phyloP scores from a whole-genome alignment of 495 filamentous ascomycete genomes.

The Clavariopsis aquatica region DNA sequence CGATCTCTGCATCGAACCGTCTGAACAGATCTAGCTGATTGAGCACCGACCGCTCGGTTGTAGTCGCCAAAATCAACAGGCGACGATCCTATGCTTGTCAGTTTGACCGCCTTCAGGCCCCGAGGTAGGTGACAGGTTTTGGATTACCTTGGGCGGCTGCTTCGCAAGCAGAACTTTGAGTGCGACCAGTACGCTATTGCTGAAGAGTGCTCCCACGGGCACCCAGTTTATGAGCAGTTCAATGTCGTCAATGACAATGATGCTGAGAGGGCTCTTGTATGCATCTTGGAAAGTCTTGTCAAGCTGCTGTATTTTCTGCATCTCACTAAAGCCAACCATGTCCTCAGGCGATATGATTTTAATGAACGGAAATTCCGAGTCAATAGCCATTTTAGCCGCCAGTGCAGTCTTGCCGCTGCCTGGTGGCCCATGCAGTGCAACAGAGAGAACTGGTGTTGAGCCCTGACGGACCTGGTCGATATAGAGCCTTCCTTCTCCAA shows the following conservation, averaged over 20 bases:
- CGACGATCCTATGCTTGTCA: slow-evolving; percentile 62
- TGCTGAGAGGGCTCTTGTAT: slow-evolving; percentile 85
- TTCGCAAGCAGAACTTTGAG: slow-evolving; percentile 81
- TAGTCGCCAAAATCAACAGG: slow-evolving; percentile 84
- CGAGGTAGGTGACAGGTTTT: neutral
- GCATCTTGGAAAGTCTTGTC: slow-evolving; percentile 89
- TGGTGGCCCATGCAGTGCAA: slow-evolving; percentile 81
- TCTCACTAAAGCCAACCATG: slow-evolving; percentile 81
- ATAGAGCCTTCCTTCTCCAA: slow-evolving; percentile 75
- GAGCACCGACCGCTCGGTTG: slow-evolving; percentile 72
- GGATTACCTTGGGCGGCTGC: slow-evolving; percentile 69
- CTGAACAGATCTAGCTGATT: slow-evolving; percentile 74
- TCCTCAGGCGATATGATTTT: slow-evolving; percentile 86
- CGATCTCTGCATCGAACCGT: slow-evolving; percentile 76
- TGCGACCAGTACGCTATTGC: slow-evolving; percentile 80
- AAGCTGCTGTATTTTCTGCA: slow-evolving; percentile 82
- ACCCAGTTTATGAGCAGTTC: slow-evolving; percentile 95
- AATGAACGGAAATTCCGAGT: slow-evolving; percentile 89
- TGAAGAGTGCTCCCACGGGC: slow-evolving; percentile 86
- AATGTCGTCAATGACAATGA: slow-evolving; percentile 91
- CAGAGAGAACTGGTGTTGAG: slow-evolving; percentile 74
- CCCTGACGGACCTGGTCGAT: slow-evolving; percentile 76
- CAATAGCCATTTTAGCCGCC: slow-evolving; percentile 82
- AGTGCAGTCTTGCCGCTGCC: slow-evolving; percentile 91
- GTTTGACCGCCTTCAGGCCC: neutral